These are phyloP conservation scores for Ceratocystis cubensis DNA, from an alignment of 2,329 filamentous ascomycete genomes.

Conservation along the genomic window DNA sequence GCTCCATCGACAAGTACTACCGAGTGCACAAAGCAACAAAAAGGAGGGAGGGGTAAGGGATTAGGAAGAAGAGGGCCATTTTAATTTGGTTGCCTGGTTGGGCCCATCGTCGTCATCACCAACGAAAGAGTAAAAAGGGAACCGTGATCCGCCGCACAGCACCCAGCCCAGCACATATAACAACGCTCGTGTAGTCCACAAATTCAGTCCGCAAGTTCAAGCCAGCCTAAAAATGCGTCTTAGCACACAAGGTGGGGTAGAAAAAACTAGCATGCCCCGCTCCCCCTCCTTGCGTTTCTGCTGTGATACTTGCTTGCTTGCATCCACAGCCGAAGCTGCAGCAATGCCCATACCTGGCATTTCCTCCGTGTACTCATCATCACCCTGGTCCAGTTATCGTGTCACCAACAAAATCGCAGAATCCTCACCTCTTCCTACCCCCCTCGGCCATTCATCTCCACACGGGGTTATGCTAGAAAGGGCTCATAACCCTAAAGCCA, in stretches of 20 bases:
- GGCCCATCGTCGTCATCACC: background rate
- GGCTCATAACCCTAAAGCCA: background rate
- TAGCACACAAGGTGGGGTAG: conserved; percentile 3
- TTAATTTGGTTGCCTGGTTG: background rate
- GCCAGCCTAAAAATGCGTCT: background rate
- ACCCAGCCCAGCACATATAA: too few species aligned
- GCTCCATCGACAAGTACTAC: background rate
- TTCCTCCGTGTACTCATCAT: background rate
- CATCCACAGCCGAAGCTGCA: conserved; percentile 1
- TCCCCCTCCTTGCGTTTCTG: background rate
- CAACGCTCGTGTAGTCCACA: too few species aligned
- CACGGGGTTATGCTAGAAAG: too few species aligned
- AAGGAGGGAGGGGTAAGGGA: background rate
- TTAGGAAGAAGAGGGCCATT: background rate
- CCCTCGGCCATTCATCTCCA: background rate
- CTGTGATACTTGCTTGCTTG: background rate
- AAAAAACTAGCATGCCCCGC: background rate
- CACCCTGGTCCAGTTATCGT: background rate
- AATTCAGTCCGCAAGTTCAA: too few species aligned
- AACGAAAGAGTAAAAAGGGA: background rate
- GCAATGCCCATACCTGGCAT: background rate
- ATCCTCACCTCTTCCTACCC: background rate
- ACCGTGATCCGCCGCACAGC: too few species aligned
- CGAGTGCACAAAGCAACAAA: background rate
- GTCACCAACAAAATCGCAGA: background rate